Evolutionary conservation across 148 eudicot genomes (phyloP), one percentile per base, ranked within the genome.

Genomic region (Vaccinium darrowii): DNA sequence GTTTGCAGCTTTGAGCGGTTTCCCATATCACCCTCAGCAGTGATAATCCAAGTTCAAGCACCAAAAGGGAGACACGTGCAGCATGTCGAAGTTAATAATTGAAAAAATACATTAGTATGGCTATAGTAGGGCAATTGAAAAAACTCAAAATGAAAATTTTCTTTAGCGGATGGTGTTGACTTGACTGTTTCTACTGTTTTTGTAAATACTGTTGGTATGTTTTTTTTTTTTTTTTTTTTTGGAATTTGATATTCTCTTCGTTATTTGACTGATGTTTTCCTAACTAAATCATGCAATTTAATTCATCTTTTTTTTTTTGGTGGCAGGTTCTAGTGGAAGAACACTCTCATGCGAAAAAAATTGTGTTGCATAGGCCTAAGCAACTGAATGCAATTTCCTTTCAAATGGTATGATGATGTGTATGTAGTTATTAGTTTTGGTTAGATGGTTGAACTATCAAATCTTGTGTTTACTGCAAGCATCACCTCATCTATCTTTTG

Each of bases 371-470:
- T 81, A 93, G 99, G 88, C 92, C 99, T 18, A 96, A 90, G 90
- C 99, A 96, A 88, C 89, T 96, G 82, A 96, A 96, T 93, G 99
- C 99, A 43, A 91, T 94, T 67, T 92, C 94, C 16, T 84, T 71
- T 79, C 85, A 82, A 81, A 96, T 94, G 99, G 99, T 96, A 92
- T 84, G 90, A 27, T 14, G 53, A 54, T 52, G 39, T 72, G 76
- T 47, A 16, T 56, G 77, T 5, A 80, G 58, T 76, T 47, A n/a
- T 19, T 43, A 39, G 47, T 43, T 2, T 75, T 36, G 79, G 47
- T 60, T 39, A 16, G 19, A 43, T 78, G 72, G 47, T 18, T 67
- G 53, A 82, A 39, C 81, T 47, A 81, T 30, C 72, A 57, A 43
- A 39, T 11, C 43, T 3, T 51, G 16, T 25, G 33, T 25, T 27